phyloP scores from a whole-genome alignment of 768 basidiomycete genomes.

The Gloeostereum incarnatum region DNA sequence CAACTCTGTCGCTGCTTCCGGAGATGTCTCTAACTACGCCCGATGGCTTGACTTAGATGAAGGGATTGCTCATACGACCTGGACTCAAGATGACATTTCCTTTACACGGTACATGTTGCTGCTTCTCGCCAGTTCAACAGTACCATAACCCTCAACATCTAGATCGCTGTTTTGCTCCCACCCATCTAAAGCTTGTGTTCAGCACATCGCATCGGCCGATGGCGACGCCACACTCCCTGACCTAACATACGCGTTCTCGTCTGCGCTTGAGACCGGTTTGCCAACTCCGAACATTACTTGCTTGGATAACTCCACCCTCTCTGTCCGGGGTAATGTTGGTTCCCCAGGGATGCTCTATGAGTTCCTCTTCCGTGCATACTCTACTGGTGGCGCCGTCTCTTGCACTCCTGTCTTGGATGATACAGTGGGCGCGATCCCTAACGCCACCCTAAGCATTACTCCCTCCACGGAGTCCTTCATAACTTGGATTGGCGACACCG shows the following conservation, averaged over 20 bases:
- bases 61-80: slow-evolving; percentile 45
- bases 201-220: slow-evolving; percentile 34
- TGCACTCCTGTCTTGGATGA: slow-evolving; percentile 23
- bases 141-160: not conserved
- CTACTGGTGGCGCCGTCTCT: slow-evolving; percentile 18
- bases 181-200: slow-evolving; percentile 50
- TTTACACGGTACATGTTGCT: slow-evolving; percentile 36
- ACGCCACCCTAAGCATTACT: slow-evolving; percentile 38
- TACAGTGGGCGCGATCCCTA: slow-evolving; percentile 18
- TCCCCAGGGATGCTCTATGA: slow-evolving; percentile 66
- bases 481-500: slow-evolving; percentile 68
- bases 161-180: slow-evolving; percentile 62
- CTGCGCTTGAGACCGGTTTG: slow-evolving; percentile 33
- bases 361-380: slow-evolving; percentile 39
- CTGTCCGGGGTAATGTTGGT: slow-evolving; percentile 38
- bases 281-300: slow-evolving; percentile 56
- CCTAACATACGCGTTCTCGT: slow-evolving; percentile 34
- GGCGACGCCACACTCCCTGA: slow-evolving; percentile 9
- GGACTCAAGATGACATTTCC: slow-evolving; percentile 41
- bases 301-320: slow-evolving; percentile 42
- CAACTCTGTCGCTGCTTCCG: slow-evolving; percentile 34
- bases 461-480: slow-evolving; percentile 48
- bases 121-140: slow-evolving; percentile 4
- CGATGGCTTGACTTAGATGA: slow-evolving; percentile 68
- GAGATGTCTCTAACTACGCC: slow-evolving; percentile 33